phyloP scores from a whole-genome alignment of 1,284 basidiomycete genomes.

The Naganishia liquefaciens region DNA sequence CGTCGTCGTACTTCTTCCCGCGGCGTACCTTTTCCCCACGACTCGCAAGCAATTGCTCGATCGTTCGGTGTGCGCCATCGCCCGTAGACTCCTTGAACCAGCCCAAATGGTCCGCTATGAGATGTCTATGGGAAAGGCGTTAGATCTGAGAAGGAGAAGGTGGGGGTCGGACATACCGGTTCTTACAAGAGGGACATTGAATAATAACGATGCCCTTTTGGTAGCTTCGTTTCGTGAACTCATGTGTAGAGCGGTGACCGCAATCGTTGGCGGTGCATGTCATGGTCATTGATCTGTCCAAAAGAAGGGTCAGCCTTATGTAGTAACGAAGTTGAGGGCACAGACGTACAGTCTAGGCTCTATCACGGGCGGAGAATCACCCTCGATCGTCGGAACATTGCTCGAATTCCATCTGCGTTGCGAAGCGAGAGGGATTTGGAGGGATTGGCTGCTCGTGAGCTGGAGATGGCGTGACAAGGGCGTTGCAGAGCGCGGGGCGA shows the following conservation, averaged over 20 bases:
- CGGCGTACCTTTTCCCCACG: constrained; percentile 73
- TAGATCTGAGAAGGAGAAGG: not conserved
- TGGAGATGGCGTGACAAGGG: not conserved
- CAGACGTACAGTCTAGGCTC: constrained; percentile 30
- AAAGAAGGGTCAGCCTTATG: not conserved
- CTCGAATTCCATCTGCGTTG: constrained; percentile 18
- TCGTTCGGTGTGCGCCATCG: constrained; percentile 69
- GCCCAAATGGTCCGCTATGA: constrained; percentile 86
- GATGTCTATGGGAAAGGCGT: constrained; percentile 60
- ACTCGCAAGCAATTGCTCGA: constrained; percentile 75
- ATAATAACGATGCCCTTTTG: constrained; percentile 86
- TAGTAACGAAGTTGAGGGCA: no score
- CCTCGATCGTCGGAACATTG: constrained; percentile 1
- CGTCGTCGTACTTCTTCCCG: constrained; percentile 59
- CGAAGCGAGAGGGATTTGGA: not conserved
- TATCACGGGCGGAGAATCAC: constrained; percentile 2
- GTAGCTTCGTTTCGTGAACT: constrained; percentile 83
- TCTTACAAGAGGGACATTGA: constrained; percentile 87
- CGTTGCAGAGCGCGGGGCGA: not conserved
- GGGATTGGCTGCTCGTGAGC: not conserved
- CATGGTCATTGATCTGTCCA: constrained; percentile 68
- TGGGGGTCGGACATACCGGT: constrained; percentile 62
- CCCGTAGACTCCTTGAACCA: constrained; percentile 74
- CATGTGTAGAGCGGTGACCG: constrained; percentile 78
- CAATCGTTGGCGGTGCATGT: constrained; percentile 83